Base-by-base conservation (phyloP, 2,329 filamentous ascomycete species). In the Aureobasidium uvarum region DNA sequence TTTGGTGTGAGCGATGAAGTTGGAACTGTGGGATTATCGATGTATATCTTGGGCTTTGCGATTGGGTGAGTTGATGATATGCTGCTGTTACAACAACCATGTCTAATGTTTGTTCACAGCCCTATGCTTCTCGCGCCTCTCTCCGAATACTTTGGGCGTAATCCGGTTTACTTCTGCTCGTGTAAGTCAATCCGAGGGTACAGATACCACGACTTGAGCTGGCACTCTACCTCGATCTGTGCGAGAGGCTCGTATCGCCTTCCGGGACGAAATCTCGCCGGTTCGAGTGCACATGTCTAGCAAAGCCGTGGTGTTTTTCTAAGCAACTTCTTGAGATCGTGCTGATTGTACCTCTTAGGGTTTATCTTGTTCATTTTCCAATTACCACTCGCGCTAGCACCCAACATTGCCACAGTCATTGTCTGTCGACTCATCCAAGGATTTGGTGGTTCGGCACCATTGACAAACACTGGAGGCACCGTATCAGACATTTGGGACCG, bases 111-210 rank as follows among this genome's bases (percentile, higher is more conserved):
- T 14, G 10, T 18, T 14, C n/a, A 38, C 48, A 64, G 71, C 3
- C 71, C 71, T 5, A 66, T 72, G 20, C 10, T 77, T 5, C 68
- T 76, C 6, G 72, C 72, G 0, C 75, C 76, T 0, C 63, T 77
- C 0, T 76, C 75, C 31, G 76, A 77, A 65, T 72, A 76, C 56
- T 76, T 73, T 50, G 76, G 77, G 2, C 73, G 75, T 20, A 70
- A 75, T 31, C 73, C 72, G 7, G 69, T 77, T 11, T 77, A 77
- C 64, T 68, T 66, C n/a, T 18, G 14, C 23, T 72, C 71, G 1
- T 76, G 33, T 36, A 36, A 36, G 33, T 36, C 33, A 36, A 36
- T 8, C 10, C 33, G 3, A 36, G 10, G 31, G 8, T 10, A 33
- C 31, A 33, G 31, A 36, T 36, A 36, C 33, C 33, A 36, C 33